These are phyloP conservation scores for Sporothrix pallida DNA, from an alignment of 2,329 filamentous ascomycete species.

Conservation along the genomic window DNA sequence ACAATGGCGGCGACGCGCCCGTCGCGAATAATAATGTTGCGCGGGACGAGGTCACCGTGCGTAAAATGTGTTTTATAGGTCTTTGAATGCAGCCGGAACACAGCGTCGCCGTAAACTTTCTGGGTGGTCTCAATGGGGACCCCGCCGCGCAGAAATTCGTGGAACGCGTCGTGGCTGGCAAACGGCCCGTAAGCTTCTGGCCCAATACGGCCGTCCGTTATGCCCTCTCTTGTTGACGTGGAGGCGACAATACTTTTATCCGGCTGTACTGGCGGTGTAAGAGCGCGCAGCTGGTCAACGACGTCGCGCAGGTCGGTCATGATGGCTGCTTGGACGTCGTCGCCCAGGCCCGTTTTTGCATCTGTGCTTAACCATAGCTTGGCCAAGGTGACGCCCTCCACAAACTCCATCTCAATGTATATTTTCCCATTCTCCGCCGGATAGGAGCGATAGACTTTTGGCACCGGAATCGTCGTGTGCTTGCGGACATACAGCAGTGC, in stretches of 20 bases:
- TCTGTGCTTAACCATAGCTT: neutral
- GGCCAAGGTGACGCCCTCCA: constrained; percentile 20
- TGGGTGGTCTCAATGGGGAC: constrained; percentile 19
- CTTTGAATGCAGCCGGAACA: constrained; percentile 24
- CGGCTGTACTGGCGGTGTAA: constrained; percentile 21
- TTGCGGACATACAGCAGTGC: constrained; percentile 25
- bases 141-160: constrained; percentile 22
- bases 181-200: constrained; percentile 19
- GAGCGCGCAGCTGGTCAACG: constrained; percentile 21
- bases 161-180: constrained; percentile 23
- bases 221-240: neutral
- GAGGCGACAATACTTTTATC: constrained; percentile 28
- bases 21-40: constrained; percentile 52
- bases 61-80: constrained; percentile 44
- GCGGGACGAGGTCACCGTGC: constrained; percentile 61
- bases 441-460: constrained; percentile 27
- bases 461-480: constrained; percentile 27
- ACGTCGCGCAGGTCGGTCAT: constrained; percentile 29
- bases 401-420: constrained; percentile 33
- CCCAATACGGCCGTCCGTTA: constrained; percentile 28
- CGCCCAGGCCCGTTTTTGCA: neutral
- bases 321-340: constrained; percentile 12
- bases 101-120: constrained; percentile 9
- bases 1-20: constrained; percentile 51
- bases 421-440: constrained; percentile 16